phyloP scores from a whole-genome alignment of 768 basidiomycete species.

The Mycena venus region DNA sequence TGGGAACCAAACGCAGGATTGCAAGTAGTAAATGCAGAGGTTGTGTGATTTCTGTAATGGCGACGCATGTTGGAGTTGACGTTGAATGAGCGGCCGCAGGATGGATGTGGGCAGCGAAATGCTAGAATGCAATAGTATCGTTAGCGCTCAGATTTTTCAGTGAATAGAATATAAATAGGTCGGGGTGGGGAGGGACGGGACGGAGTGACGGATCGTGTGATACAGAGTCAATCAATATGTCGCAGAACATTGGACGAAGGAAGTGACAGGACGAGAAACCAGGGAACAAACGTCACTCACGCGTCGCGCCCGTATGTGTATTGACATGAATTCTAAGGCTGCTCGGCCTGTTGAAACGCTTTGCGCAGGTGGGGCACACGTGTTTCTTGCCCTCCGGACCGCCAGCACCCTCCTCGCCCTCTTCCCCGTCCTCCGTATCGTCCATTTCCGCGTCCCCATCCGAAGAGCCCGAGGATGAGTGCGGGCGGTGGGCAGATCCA shows the following conservation, averaged over 20 bases:
- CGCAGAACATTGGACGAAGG: not conserved
- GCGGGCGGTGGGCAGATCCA: not conserved
- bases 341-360: constrained; percentile 78
- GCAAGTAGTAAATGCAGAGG: not conserved
- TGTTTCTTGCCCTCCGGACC: constrained; percentile 57
- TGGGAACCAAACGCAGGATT: not conserved
- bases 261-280: not conserved
- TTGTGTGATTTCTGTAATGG: constrained; percentile 76
- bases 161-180: not conserved
- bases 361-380: constrained; percentile 66
- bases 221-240: not conserved
- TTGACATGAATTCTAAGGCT: constrained; percentile 76
- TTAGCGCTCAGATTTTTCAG: too few species aligned
- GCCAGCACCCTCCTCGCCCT: constrained; percentile 35
- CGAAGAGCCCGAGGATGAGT: not conserved
- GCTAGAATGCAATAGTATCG: constrained; percentile 47
- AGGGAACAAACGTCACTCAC: constrained; percentile 51
- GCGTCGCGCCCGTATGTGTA: constrained; percentile 78
- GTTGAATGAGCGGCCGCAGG: constrained; percentile 83
- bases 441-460: constrained; percentile 39
- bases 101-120: constrained; percentile 80
- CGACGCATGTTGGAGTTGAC: constrained; percentile 90
- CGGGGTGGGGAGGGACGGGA: not conserved
- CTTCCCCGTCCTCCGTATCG: constrained; percentile 37
- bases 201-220: not conserved